phyloP scores from a whole-genome alignment of 768 basidiomycete species.

The Podaxis rugospora region DNA sequence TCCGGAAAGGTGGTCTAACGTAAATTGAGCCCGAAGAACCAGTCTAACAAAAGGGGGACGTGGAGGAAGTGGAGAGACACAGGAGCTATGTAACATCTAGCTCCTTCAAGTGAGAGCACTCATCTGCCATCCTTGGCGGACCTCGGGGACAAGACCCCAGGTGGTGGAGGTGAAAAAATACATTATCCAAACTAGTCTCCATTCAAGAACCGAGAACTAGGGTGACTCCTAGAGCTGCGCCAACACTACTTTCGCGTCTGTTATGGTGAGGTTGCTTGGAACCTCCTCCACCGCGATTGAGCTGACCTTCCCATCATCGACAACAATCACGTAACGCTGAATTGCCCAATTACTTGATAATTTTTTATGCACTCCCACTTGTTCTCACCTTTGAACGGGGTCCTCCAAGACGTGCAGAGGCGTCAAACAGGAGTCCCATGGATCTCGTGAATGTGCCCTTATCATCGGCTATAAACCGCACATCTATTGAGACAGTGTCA shows the following conservation, averaged over 20 bases:
- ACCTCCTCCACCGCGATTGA: slow-evolving; percentile 49
- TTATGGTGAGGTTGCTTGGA: slow-evolving; percentile 44
- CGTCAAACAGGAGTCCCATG: slow-evolving; percentile 61
- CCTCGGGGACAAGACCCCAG: background rate
- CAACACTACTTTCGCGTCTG: slow-evolving; percentile 45
- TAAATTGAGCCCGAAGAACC: too few species aligned
- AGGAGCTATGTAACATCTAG: too few species aligned
- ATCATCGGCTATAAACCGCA: slow-evolving; percentile 69
- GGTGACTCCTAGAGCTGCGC: slow-evolving; percentile 19
- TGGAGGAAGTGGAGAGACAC: too few species aligned
- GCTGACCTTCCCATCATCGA: slow-evolving; percentile 53
- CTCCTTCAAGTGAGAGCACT: too few species aligned
- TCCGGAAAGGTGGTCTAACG: too few species aligned
- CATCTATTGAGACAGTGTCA: slow-evolving; percentile 25
- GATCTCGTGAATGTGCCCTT: slow-evolving; percentile 49
- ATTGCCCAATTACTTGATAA: background rate
- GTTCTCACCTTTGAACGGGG: slow-evolving; percentile 57
- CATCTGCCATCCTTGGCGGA: background rate
- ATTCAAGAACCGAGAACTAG: background rate
- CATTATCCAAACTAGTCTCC: background rate
- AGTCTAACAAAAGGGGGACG: too few species aligned
- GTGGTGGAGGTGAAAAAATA: background rate
- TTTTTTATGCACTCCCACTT: background rate
- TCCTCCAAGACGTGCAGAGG: slow-evolving; percentile 55
- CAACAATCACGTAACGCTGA: slow-evolving; percentile 53